Percentiles rank a stretch among this genome's conserved stretches.
Evolutionary conservation across 192 early-diverging fungal species (phyloP).

Genomic region (Allomyces arbusculus): DNA sequence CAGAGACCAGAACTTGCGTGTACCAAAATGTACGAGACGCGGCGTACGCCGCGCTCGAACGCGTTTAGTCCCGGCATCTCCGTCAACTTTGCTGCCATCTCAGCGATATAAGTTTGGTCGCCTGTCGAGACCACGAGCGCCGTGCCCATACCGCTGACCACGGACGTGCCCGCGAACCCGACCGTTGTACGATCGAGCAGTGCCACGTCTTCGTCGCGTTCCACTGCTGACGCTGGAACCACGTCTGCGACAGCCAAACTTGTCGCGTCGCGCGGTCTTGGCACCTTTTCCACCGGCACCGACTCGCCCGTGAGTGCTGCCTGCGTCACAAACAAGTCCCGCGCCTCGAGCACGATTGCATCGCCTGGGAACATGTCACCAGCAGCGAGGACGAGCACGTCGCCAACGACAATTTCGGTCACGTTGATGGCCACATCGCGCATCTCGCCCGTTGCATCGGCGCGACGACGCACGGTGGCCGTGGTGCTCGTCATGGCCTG

Average conservation of each 20-base stretch:
- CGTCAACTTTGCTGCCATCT: conserved; percentile 16
- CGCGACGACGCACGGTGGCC: conserved; percentile 14
- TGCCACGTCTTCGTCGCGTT: background rate
- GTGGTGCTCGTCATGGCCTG: conserved; percentile 13
- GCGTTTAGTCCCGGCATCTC: conserved; percentile 12
- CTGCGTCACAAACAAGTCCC: conserved; percentile 26
- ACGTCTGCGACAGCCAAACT: background rate
- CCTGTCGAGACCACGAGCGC: conserved; percentile 24
- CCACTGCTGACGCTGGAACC: background rate
- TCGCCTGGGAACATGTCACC: conserved; percentile 22
- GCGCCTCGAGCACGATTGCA: conserved; percentile 15
- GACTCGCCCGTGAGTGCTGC: conserved; percentile 23
- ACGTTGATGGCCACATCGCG: conserved; percentile 1
- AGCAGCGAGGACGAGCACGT: conserved; percentile 18
- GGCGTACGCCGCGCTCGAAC: conserved; percentile 21
- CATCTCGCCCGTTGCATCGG: background rate
- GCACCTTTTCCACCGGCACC: conserved; percentile 23
- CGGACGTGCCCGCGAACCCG: conserved; percentile 22
- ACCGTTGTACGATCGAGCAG: conserved; percentile 10
- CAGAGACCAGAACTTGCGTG: no score
- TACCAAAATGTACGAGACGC: conserved; percentile 19
- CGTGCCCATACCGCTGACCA: conserved; percentile 23
- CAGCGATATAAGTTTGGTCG: conserved; percentile 18
- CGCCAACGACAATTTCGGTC: conserved; percentile 19
- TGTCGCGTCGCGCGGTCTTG: conserved; percentile 5